Evolutionary conservation across 2,329 filamentous ascomycete species (phyloP).

Genomic region (Calonectria hawksworthii): DNA sequence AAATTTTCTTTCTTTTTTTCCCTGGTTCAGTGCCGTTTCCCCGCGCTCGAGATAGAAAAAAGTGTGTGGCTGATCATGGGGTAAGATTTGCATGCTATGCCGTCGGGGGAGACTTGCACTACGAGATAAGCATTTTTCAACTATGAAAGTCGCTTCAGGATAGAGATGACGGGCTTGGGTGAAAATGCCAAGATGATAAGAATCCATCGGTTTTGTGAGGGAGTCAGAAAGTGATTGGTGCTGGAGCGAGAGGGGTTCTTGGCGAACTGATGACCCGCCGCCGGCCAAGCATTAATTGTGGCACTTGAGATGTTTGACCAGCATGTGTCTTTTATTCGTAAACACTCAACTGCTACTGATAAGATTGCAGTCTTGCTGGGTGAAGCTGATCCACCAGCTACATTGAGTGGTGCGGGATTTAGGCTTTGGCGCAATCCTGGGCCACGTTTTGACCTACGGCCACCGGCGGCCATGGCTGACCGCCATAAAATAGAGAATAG

Average conservation of each 20-base stretch:
- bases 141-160: background rate
- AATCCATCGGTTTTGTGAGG: background rate
- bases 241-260: background rate
- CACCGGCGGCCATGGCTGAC: slow-evolving; percentile 6
- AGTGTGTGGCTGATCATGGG: background rate
- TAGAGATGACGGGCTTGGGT: background rate
- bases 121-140: slow-evolving; percentile 4
- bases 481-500: background rate
- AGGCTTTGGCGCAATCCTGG: background rate
- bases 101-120: slow-evolving; percentile 2
- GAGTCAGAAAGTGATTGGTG: background rate
- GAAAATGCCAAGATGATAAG: slow-evolving; percentile 5
- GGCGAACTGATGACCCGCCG: background rate
- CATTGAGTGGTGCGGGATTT: background rate
- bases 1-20: background rate
- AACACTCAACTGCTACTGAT: background rate
- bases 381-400: background rate
- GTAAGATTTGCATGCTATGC: background rate
- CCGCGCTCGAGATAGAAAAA: background rate
- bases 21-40: background rate
- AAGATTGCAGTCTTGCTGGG: background rate
- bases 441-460: background rate
- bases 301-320: background rate
- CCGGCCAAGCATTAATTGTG: background rate
- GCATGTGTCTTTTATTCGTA: background rate